These are phyloP conservation scores for Diaporthe nobilis DNA, from an alignment of 2,329 filamentous ascomycete genomes.

Conservation along the genomic window DNA sequence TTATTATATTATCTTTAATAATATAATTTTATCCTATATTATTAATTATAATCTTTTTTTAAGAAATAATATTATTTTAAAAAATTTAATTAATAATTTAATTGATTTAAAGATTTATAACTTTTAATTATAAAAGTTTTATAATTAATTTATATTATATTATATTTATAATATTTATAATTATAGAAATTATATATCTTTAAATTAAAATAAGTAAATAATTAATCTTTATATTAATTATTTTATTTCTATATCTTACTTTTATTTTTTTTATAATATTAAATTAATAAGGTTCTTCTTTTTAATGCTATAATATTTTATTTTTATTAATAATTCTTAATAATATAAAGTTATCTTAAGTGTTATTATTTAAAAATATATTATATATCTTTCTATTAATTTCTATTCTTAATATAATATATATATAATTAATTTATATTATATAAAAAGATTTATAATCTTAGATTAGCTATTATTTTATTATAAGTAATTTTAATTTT, in stretches of 20 bases:
- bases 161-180: no score
- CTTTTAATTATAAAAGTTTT: no score
- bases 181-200: no score
- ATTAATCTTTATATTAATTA: no score
- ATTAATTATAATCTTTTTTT: not conserved
- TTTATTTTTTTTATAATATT: not conserved
- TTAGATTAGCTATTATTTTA: not conserved
- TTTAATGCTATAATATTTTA: not conserved
- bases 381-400: not conserved
- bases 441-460: not conserved
- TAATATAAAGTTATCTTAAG: conserved; percentile 16
- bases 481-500: not conserved
- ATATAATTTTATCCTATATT: not conserved
- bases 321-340: conserved; percentile 9
- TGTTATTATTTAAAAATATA: not conserved
- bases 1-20: not conserved
- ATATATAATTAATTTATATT: not conserved
- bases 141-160: no score
- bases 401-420: not conserved
- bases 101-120: not conserved
- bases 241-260: no score
- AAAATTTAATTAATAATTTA: not conserved
- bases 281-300: not conserved
- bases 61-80: not conserved
- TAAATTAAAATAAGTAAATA: no score